Conservation (phyloP, 192 early-diverging fungal species). For the Paraglomus brasilianum region DNA sequence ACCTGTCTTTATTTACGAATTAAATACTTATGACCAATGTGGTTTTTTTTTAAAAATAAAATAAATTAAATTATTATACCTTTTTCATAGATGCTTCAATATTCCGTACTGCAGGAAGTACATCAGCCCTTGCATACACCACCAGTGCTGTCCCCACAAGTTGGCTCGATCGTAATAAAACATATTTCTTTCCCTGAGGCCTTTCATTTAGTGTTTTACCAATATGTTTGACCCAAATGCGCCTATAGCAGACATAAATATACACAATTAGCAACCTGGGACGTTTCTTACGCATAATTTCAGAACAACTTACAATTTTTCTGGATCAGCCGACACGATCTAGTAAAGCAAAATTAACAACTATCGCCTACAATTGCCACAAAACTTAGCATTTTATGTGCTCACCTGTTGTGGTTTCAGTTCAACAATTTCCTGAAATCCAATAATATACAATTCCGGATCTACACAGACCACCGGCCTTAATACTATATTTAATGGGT, state of each 20-base stretch:
- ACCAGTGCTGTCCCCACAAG: conserved; percentile 89
- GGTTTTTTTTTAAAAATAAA: not conserved
- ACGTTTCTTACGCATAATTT: no score
- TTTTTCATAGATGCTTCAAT: conserved; percentile 83
- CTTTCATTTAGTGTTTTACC: conserved; percentile 50
- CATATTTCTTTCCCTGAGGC: conserved; percentile 62
- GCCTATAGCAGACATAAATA: no score
- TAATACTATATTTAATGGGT: not conserved
- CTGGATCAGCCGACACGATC: conserved; percentile 64
- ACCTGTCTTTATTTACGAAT: conserved; percentile 67
- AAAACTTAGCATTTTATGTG: conserved; percentile 35
- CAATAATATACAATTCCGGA: conserved; percentile 83
- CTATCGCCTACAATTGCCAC: no score
- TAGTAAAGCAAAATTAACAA: conserved; percentile 43
- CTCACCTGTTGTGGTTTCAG: conserved; percentile 61
- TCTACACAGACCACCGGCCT: conserved; percentile 33
- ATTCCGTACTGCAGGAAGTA: conserved; percentile 66
- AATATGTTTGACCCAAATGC: conserved; percentile 54
- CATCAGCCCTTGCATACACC: conserved; percentile 73
- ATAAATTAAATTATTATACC: conserved; percentile 28
- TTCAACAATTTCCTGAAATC: conserved; percentile 94
- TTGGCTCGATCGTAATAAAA: conserved; percentile 78
- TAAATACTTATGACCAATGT: not conserved
- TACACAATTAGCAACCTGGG: no score
- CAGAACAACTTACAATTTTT: conserved; percentile 58